Evolutionary conservation across 2,329 filamentous ascomycete genomes (phyloP).

Genomic region (Talaromyces pinophilus): DNA sequence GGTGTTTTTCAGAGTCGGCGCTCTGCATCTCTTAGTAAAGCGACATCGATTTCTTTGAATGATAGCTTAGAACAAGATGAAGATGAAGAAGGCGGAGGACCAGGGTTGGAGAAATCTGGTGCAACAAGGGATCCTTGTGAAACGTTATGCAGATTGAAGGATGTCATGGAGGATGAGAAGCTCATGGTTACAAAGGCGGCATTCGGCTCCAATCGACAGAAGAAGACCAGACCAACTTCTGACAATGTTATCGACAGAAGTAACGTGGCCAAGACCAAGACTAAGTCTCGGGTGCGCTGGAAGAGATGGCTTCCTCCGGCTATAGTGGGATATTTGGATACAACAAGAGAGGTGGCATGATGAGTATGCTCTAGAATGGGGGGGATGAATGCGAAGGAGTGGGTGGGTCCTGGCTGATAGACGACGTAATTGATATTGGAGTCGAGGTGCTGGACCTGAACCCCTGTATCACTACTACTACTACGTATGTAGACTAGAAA

Average conservation of each 20-base stretch:
- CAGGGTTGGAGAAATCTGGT: neutral
- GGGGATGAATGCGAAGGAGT: slow-evolving; percentile 3
- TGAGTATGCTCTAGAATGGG: neutral
- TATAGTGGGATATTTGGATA: slow-evolving; percentile 17
- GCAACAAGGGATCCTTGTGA: neutral
- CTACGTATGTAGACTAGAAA: neutral
- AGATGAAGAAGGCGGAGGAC: neutral
- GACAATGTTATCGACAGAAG: slow-evolving; percentile 8
- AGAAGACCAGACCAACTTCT: slow-evolving; percentile 6
- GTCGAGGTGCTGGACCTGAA: neutral
- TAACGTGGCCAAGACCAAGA: slow-evolving; percentile 15
- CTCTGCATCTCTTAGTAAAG: slow-evolving; percentile 57
- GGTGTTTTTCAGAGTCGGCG: slow-evolving; percentile 73
- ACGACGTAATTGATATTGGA: slow-evolving; percentile 17
- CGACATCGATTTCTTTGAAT: slow-evolving; percentile 25
- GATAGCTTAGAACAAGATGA: slow-evolving; percentile 24
- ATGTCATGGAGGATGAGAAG: neutral
- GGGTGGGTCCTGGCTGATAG: slow-evolving; percentile 5
- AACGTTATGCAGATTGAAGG: neutral
- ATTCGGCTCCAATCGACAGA: slow-evolving; percentile 17
- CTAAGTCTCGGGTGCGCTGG: slow-evolving; percentile 17
- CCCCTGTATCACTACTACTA: neutral
- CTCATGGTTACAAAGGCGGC: slow-evolving; percentile 11
- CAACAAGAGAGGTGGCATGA: slow-evolving; percentile 1
- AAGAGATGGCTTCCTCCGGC: slow-evolving; percentile 24